These are phyloP conservation scores for Arabidopsis arenosa DNA, from an alignment of 345 rosid genomes.

Conservation along the genomic window DNA sequence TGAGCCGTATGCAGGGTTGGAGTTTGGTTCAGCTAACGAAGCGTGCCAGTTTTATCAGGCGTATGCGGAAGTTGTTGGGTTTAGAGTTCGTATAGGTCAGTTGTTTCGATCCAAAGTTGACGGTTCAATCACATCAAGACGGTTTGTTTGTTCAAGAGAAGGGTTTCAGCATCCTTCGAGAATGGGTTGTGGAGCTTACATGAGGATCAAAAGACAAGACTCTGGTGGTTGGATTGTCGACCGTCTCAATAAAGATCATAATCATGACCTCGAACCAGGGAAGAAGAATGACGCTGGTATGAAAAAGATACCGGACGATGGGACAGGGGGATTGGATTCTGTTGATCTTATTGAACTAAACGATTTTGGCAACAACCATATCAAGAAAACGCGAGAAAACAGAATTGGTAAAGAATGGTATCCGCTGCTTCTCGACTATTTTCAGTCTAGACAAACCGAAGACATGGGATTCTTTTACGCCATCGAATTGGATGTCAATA, in stretches of 20 bases:
- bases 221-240: constrained; percentile 86
- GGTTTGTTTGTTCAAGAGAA: constrained; percentile 95
- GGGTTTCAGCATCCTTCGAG: constrained; percentile 97
- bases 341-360: constrained; percentile 53
- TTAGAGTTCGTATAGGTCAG: constrained; percentile 88
- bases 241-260: constrained; percentile 77
- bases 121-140: constrained; percentile 77
- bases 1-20: constrained; percentile 72
- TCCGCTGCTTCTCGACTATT: constrained; percentile 66
- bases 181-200: constrained; percentile 91
- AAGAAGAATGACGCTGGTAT: constrained; percentile 51
- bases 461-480: constrained; percentile 89
- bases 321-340: constrained; percentile 55
- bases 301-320: constrained; percentile 63
- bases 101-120: constrained; percentile 86
- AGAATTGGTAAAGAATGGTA: constrained; percentile 83
- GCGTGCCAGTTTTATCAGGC: constrained; percentile 74
- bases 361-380: constrained; percentile 36
- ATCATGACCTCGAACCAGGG: constrained; percentile 68
- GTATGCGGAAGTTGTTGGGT: constrained; percentile 75
- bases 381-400: constrained; percentile 50
- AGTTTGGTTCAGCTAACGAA: constrained; percentile 77
- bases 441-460: constrained; percentile 76
- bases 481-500: constrained; percentile 56
- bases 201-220: constrained; percentile 89